Conservation (phyloP, 345 rosid species). For the Eucalyptus viminalis region DNA sequence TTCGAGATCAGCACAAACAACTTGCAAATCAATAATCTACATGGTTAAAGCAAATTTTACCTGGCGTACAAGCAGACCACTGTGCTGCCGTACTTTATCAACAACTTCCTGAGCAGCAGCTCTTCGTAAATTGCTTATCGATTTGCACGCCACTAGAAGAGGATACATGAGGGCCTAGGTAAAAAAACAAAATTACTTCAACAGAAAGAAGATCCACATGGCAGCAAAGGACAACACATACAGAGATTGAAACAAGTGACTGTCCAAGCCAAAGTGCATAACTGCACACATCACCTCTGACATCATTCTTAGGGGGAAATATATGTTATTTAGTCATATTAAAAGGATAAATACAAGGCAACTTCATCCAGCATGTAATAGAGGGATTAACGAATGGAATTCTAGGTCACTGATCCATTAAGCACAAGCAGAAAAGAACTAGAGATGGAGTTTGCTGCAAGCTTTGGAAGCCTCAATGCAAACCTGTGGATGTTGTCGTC, state of each 20-base stretch:
- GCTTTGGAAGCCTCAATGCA: neutral
- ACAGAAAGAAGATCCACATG: neutral
- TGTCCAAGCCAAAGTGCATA: neutral
- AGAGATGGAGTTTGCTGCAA: neutral
- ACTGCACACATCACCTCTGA: neutral
- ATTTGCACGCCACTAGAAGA: constrained; percentile 97
- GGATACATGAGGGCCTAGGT: constrained; percentile 98
- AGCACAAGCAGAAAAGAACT: neutral
- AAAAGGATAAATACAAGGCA: neutral
- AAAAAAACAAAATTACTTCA: neutral
- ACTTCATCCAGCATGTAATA: neutral
- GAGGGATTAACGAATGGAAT: neutral
- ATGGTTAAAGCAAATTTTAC: constrained; percentile 9
- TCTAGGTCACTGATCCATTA: neutral
- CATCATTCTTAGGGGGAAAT: neutral
- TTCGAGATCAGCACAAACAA: neutral
- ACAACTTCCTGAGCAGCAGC: constrained; percentile 99
- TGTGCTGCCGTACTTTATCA: constrained; percentile 92
- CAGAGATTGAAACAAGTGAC: neutral
- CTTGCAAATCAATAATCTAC: neutral
- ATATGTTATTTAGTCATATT: neutral
- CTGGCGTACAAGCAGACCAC: constrained; percentile 93
- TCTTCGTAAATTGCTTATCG: constrained; percentile 85
- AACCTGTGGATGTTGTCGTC: constrained; percentile 97
- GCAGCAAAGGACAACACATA: neutral